A percentile compares a stretch with the other conserved stretches of the same genome.
Conservation (phyloP, 2,329 filamentous ascomycete species). For the Xylariomycetidae sp. region DNA sequence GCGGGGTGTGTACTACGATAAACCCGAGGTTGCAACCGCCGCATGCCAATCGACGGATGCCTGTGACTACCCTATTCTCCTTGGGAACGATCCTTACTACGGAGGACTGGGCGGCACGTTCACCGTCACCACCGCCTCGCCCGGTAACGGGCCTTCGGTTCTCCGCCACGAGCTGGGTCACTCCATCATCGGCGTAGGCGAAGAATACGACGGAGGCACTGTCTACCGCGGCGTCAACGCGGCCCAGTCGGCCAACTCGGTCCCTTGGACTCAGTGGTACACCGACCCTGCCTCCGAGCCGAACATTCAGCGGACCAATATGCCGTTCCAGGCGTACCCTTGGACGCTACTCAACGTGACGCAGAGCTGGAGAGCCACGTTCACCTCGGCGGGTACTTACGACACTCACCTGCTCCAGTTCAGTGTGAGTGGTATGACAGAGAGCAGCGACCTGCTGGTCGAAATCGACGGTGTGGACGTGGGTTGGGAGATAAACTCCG, state of each 20-base stretch:
- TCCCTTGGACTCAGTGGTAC: conserved; percentile 26
- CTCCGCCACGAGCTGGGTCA: conserved; percentile 28
- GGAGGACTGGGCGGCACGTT: conserved; percentile 26
- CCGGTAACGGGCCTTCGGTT: conserved; percentile 22
- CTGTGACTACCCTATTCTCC: conserved; percentile 27
- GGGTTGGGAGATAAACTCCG: conserved; percentile 24
- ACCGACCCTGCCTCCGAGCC: conserved; percentile 20
- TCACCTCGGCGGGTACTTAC: conserved; percentile 24
- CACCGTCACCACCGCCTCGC: conserved; percentile 24
- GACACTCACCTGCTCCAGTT: conserved; percentile 23
- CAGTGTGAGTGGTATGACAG: conserved; percentile 24
- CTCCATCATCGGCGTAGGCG: conserved; percentile 26
- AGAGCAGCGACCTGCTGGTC: conserved; percentile 21
- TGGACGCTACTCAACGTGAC: conserved; percentile 26
- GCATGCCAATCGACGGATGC: conserved; percentile 26
- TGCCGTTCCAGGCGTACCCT: conserved; percentile 28
- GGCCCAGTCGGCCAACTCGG: conserved; percentile 12
- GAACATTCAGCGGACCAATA: conserved; percentile 23
- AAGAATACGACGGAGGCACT: conserved; percentile 25
- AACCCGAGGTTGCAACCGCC: conserved; percentile 24
- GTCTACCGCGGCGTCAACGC: conserved; percentile 25
- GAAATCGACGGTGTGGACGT: conserved; percentile 24
- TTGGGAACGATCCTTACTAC: conserved; percentile 26
- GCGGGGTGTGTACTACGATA: conserved; percentile 27
- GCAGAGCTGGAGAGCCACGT: conserved; percentile 19